Evolutionary conservation across 1,284 basidiomycete genomes (phyloP).

Genomic region (Melampsora americana): DNA sequence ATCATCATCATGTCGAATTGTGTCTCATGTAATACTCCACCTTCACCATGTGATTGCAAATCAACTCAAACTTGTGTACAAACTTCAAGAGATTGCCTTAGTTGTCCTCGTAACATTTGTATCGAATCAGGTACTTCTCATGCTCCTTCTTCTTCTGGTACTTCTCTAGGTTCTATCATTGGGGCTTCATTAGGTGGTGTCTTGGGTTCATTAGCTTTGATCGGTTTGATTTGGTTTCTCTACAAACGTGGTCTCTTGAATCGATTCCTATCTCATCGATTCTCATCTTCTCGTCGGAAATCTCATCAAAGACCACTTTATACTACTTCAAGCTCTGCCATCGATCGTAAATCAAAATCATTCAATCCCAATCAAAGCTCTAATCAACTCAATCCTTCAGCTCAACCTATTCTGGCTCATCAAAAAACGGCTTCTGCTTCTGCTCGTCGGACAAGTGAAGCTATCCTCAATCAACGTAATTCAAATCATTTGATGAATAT

Average conservation of each 20-base stretch:
- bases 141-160: neutral
- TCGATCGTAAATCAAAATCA: neutral
- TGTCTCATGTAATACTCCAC: conserved; percentile 32
- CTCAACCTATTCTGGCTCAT: neutral
- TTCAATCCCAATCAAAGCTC: neutral
- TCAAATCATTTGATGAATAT: conserved; percentile 2
- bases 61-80: conserved; percentile 32
- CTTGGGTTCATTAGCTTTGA: conserved; percentile 1
- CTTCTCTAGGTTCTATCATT: conserved; percentile 2
- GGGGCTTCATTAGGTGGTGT: conserved; percentile 32
- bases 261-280: conserved; percentile 9
- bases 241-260: conserved; percentile 3
- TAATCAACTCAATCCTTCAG: neutral
- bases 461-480: neutral
- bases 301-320: neutral
- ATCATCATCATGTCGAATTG: conserved; percentile 20
- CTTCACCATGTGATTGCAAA: conserved; percentile 33
- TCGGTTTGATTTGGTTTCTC: conserved; percentile 13
- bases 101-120: conserved; percentile 35
- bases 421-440: neutral
- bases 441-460: neutral
- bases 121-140: conserved; percentile 3
- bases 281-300: conserved; percentile 4
- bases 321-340: neutral
- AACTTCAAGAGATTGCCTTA: conserved; percentile 24